phyloP scores from a whole-genome alignment of 495 filamentous ascomycete genomes.

The Entonaema liquescens region DNA sequence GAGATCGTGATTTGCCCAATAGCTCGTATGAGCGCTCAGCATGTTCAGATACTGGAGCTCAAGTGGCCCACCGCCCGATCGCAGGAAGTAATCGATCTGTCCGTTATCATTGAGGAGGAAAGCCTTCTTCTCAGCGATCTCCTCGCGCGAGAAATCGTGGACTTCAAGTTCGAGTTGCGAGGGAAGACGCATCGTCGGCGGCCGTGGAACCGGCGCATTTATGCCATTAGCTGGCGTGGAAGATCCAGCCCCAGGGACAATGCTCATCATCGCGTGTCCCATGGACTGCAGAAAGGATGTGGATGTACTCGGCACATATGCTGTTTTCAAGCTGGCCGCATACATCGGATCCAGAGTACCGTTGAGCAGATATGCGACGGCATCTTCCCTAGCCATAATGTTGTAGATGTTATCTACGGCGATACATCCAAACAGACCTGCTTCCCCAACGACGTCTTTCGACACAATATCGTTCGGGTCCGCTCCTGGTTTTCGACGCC shows the following conservation, averaged over 20 bases:
- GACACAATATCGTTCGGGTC: conserved; percentile 67
- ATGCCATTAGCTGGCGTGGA: conserved; percentile 15
- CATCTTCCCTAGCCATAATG: conserved; percentile 71
- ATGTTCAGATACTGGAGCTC: conserved; percentile 98
- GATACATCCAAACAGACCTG: conserved; percentile 84
- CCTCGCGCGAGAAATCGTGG: conserved; percentile 92
- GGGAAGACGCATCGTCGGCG: conserved; percentile 70
- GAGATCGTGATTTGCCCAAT: conserved; percentile 89
- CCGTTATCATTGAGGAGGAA: conserved; percentile 92
- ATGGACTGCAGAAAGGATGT: conserved; percentile 72
- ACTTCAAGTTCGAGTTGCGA: conserved; percentile 94
- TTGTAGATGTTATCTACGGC: conserved; percentile 98
- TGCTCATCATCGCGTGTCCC: conserved; percentile 68
- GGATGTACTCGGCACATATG: conserved; percentile 77
- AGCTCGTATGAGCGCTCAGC: conserved; percentile 94
- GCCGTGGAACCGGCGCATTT: conserved; percentile 44
- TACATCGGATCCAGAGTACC: conserved; percentile 85
- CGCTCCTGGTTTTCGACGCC: conserved; percentile 75
- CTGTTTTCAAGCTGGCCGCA: conserved; percentile 76
- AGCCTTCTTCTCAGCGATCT: conserved; percentile 89
- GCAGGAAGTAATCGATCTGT: conserved; percentile 89
- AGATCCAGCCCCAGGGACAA: conserved; percentile 47
- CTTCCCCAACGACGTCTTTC: conserved; percentile 74
- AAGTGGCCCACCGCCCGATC: conserved; percentile 79
- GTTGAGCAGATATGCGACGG: conserved; percentile 92